Conservation (phyloP, 2,329 filamentous ascomycete genomes). For the Ceratocystis ficicola region DNA sequence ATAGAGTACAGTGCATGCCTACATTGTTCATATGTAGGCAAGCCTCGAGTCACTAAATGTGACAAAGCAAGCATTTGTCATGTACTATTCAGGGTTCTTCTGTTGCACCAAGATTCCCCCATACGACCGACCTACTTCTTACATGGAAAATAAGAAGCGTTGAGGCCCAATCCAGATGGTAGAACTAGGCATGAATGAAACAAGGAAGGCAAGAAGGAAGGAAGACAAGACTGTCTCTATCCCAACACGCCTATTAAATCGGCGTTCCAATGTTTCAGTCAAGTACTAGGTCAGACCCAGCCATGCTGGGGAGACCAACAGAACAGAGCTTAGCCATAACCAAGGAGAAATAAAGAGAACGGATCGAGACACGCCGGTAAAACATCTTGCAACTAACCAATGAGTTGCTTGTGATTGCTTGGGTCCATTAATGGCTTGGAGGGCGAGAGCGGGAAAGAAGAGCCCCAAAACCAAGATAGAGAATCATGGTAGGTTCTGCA, state of each 20-base stretch:
- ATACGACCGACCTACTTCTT: not conserved
- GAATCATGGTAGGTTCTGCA: no score
- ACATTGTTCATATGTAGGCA: not conserved
- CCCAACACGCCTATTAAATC: not conserved
- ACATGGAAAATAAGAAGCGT: not conserved
- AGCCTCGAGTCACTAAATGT: not conserved
- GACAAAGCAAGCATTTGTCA: not conserved
- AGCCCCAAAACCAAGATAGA: no score
- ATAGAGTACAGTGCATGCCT: no score
- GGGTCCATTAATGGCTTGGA: not conserved
- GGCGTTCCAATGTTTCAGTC: conserved; percentile 1
- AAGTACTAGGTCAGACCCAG: not conserved
- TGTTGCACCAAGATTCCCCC: not conserved
- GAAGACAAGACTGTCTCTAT: not conserved
- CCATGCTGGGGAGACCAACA: not conserved
- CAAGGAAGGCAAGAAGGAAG: not conserved
- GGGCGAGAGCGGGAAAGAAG: no score
- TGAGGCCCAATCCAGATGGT: not conserved
- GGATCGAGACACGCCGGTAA: not conserved
- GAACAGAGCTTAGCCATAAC: not conserved
- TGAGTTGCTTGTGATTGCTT: not conserved
- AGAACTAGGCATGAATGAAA: not conserved
- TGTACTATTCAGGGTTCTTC: not conserved
- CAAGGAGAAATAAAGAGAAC: not conserved
- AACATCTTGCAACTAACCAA: not conserved